Evolutionary conservation across 495 filamentous ascomycete genomes (phyloP).

Genomic region (Aspergillus ellipticus): DNA sequence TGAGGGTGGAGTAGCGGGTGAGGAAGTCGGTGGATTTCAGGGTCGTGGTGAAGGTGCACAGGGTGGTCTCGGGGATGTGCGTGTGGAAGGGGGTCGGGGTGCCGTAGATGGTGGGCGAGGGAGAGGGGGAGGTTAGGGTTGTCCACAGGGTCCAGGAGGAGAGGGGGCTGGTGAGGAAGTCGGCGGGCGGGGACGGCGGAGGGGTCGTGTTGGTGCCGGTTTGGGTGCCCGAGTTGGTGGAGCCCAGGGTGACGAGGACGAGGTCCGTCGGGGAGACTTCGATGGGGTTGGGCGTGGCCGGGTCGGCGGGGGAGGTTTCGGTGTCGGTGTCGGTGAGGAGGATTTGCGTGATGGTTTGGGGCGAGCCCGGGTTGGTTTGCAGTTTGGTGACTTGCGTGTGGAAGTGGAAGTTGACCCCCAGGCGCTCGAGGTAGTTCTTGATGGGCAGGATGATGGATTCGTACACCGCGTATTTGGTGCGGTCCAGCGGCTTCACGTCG

Average conservation of each 20-base stretch:
- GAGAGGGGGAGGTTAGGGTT: too few relatives aligned
- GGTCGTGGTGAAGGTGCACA: slow-evolving; percentile 39
- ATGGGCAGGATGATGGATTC: slow-evolving; percentile 38
- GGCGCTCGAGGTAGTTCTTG: slow-evolving; percentile 27
- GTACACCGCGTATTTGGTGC: slow-evolving; percentile 30
- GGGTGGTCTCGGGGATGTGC: slow-evolving; percentile 23
- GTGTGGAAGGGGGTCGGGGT: slow-evolving; percentile 33
- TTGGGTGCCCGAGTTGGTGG: slow-evolving; percentile 15
- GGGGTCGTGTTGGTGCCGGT: slow-evolving; percentile 18
- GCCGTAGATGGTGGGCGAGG: slow-evolving; percentile 22
- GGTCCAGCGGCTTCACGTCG: slow-evolving; percentile 18
- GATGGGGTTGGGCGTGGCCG: slow-evolving; percentile 7
- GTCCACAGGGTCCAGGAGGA: slow-evolving; percentile 23
- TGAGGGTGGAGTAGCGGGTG: slow-evolving; percentile 21
- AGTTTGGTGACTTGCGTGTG: slow-evolving; percentile 19
- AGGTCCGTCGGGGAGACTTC: slow-evolving; percentile 18
- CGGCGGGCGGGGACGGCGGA: too few relatives aligned
- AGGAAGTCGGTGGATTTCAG: slow-evolving; percentile 30
- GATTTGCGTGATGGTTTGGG: slow-evolving; percentile 12
- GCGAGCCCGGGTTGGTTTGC: slow-evolving; percentile 7
- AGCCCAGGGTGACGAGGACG: slow-evolving; percentile 24
- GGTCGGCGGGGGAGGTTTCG: neutral
- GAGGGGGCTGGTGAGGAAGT: neutral
- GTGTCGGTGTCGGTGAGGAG: slow-evolving; percentile 5
- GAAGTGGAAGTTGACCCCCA: slow-evolving; percentile 41